These are phyloP conservation scores for Onygenales sp. DNA, from an alignment of 2,329 filamentous ascomycete species.

Conservation along the genomic window DNA sequence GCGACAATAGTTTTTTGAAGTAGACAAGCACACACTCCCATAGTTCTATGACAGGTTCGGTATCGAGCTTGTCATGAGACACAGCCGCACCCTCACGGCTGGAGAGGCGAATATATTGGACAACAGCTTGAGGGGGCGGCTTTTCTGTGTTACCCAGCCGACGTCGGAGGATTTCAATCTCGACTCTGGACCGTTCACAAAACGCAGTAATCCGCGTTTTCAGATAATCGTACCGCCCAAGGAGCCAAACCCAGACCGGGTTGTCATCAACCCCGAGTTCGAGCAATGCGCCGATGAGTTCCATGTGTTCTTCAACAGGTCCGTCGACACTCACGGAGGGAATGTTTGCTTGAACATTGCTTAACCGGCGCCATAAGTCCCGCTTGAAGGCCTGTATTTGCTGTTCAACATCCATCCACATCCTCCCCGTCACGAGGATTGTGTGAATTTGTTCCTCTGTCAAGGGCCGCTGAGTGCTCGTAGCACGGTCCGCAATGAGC, in stretches of 20 bases:
- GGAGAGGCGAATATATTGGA: slow-evolving; percentile 66
- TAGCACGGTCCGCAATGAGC: slow-evolving; percentile 52
- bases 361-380: slow-evolving; percentile 76
- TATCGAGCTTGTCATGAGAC: slow-evolving; percentile 59
- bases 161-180: slow-evolving; percentile 83
- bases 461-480: slow-evolving; percentile 44
- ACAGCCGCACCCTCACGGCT: slow-evolving; percentile 57
- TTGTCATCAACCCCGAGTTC: slow-evolving; percentile 93
- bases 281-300: slow-evolving; percentile 78
- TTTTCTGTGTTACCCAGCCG: slow-evolving; percentile 66
- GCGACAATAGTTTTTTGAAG: slow-evolving; percentile 63
- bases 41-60: slow-evolving; percentile 70
- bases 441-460: slow-evolving; percentile 75
- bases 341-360: slow-evolving; percentile 52
- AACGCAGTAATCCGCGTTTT: slow-evolving; percentile 73
- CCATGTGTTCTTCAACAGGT: slow-evolving; percentile 75
- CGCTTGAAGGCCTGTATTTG: slow-evolving; percentile 82
- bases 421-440: slow-evolving; percentile 76
- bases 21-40: slow-evolving; percentile 84
- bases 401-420: slow-evolving; percentile 90
- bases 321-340: slow-evolving; percentile 41
- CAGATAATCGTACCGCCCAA: slow-evolving; percentile 79
- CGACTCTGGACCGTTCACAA: slow-evolving; percentile 77
- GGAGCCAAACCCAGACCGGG: slow-evolving; percentile 91
- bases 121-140: slow-evolving; percentile 58